Evolutionary conservation across 2,329 filamentous ascomycete species (phyloP), one percentile per base, ranked within the genome.

Genomic region (Neocucurbitaria cava): DNA sequence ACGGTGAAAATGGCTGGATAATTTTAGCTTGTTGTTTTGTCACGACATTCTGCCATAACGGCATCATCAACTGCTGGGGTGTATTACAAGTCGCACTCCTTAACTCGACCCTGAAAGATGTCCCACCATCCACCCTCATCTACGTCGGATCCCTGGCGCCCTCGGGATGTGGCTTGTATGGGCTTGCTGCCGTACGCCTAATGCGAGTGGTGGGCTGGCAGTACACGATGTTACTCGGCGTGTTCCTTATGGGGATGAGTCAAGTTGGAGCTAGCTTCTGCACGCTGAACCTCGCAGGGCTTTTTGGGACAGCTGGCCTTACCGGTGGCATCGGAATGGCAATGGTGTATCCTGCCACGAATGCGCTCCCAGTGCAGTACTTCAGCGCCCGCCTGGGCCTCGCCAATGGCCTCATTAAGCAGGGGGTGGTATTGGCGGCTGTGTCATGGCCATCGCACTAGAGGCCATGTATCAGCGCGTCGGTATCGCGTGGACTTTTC

Each of bases 1-100:
- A 85, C 42, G 83, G 83, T 24, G 83, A 82, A 21, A 84, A 85
- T 62, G 83, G 83, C 56, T 86, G 83, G 83, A 75, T 80, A 13
- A 76, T 87, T 7, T 81, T 87, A 21, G 72, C 70, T 3, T 77
- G 76, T 28, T 84, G 82, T 59, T 78, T 80, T 2, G 64, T 83
- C 1, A 63, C 86, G 10, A 78, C 81, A 1, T 87, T 83, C 76
- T 73, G 69, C 62, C 64, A 82, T 46, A 79, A 83, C 44, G 85
- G 85, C 46, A 83, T 79, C 0, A 78, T 78, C 7, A 86, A 85
- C 64, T 80, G 79, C 58, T 88, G 85, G 85, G 86, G 85, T 21
- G 79, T 89, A 0, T 74, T 87, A 42, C 86, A 89, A 69, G 78
- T 78, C 3, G 84, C 81, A 0, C 77, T 88, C 1, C 80, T 86